Conservation (phyloP, 257 asterid genomes). For the Solanum paucissectum region DNA sequence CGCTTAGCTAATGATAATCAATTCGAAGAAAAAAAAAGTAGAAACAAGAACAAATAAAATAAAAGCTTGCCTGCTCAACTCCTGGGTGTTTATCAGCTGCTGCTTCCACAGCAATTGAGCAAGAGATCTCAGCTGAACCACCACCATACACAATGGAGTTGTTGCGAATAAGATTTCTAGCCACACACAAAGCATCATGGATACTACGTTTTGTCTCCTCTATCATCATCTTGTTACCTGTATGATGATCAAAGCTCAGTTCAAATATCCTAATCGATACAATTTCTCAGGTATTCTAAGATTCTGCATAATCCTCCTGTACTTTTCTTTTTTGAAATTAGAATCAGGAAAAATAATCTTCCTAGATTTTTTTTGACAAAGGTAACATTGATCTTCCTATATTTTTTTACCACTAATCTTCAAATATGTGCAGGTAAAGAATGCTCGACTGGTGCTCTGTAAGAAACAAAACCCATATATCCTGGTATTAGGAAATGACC, state of each 20-base stretch:
- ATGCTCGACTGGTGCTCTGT: background rate
- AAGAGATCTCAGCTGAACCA: constrained; percentile 89
- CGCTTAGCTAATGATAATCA: background rate
- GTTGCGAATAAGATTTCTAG: constrained; percentile 82
- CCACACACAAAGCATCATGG: constrained; percentile 87
- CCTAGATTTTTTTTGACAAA: no score
- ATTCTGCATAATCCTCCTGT: background rate
- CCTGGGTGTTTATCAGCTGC: constrained; percentile 94
- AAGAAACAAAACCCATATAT: background rate
- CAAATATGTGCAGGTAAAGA: background rate
- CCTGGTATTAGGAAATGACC: background rate
- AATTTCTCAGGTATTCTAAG: background rate
- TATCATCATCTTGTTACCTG: constrained; percentile 95
- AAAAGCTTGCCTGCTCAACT: constrained; percentile 65
- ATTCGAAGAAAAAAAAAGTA: background rate
- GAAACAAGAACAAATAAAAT: background rate
- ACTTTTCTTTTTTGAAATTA: background rate
- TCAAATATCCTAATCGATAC: background rate
- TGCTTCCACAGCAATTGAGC: constrained; percentile 84
- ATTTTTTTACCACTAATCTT: background rate
- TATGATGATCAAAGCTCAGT: background rate
- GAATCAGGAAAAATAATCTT: background rate
- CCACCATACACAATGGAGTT: constrained; percentile 95
- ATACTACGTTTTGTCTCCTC: constrained; percentile 92
- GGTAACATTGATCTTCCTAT: background rate